Conservation (phyloP, 306 rosid species). For the Acacia melanoxylon region DNA sequence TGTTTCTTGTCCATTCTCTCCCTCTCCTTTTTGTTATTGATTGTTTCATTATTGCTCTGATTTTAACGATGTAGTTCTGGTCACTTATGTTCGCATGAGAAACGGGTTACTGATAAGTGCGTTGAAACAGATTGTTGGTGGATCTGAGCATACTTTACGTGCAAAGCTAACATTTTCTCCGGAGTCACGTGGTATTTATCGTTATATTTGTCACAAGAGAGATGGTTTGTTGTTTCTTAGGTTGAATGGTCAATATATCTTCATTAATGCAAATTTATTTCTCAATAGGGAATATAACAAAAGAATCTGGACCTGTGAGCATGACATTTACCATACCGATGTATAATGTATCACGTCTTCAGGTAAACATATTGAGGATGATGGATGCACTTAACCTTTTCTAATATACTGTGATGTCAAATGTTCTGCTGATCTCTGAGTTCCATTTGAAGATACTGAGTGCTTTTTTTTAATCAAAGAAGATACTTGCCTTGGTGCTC, state of each 20-base stretch:
- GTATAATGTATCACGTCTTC: constrained; percentile 77
- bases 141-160: constrained; percentile 77
- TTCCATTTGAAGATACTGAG: constrained; percentile 8
- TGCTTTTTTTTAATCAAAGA: not conserved
- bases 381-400: too few relatives aligned
- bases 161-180: constrained; percentile 82
- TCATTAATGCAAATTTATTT: constrained; percentile 26
- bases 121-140: constrained; percentile 67
- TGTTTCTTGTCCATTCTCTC: constrained; percentile 33
- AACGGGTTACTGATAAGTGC: constrained; percentile 38
- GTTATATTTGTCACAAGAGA: constrained; percentile 13
- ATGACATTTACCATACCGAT: constrained; percentile 89
- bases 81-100: constrained; percentile 15
- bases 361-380: constrained; percentile 48
- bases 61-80: not conserved
- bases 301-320: constrained; percentile 89
- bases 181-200: constrained; percentile 60
- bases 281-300: constrained; percentile 65
- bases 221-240: constrained; percentile 6
- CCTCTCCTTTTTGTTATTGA: not conserved
- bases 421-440: constrained; percentile 9
- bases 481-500: constrained; percentile 7
- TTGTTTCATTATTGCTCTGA: not conserved
- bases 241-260: constrained; percentile 20
- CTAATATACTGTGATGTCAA: not conserved